These are phyloP conservation scores for Astrothelium macrocarpum DNA, from an alignment of 495 filamentous ascomycete species.

Conservation along the genomic window DNA sequence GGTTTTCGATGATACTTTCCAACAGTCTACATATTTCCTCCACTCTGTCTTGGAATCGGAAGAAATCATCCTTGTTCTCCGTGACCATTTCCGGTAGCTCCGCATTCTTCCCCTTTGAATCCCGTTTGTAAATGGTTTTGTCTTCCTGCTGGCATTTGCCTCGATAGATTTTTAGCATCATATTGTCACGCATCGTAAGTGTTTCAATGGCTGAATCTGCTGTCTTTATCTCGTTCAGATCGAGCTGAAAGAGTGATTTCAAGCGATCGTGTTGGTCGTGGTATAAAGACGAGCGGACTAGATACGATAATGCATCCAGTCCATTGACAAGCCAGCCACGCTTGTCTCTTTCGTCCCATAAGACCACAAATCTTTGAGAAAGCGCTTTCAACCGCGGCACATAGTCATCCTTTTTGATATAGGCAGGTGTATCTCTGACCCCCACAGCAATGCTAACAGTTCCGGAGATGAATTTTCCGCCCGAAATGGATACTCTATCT, in stretches of 20 bases:
- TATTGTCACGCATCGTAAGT: background rate
- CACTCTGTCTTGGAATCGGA: background rate
- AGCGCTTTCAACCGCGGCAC: background rate
- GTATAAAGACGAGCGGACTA: background rate
- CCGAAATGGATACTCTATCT: constrained; percentile 21
- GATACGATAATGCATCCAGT: background rate
- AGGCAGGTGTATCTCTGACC: constrained; percentile 13
- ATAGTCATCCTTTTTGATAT: background rate
- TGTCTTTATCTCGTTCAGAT: background rate
- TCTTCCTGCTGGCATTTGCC: background rate
- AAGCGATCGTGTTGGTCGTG: background rate
- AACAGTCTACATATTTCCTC: background rate
- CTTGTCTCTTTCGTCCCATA: background rate
- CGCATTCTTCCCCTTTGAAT: background rate
- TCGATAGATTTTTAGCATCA: background rate
- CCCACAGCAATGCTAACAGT: constrained; percentile 15
- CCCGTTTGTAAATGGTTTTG: background rate
- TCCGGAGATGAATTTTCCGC: constrained; percentile 21
- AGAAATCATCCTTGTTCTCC: background rate
- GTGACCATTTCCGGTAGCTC: background rate
- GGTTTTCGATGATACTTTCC: background rate
- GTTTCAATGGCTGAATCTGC: background rate
- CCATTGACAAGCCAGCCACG: background rate
- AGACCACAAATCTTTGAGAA: background rate
- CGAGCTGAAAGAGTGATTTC: background rate